Evolutionary conservation across 768 basidiomycete genomes (phyloP).

Genomic region (Polyporus arcularius): DNA sequence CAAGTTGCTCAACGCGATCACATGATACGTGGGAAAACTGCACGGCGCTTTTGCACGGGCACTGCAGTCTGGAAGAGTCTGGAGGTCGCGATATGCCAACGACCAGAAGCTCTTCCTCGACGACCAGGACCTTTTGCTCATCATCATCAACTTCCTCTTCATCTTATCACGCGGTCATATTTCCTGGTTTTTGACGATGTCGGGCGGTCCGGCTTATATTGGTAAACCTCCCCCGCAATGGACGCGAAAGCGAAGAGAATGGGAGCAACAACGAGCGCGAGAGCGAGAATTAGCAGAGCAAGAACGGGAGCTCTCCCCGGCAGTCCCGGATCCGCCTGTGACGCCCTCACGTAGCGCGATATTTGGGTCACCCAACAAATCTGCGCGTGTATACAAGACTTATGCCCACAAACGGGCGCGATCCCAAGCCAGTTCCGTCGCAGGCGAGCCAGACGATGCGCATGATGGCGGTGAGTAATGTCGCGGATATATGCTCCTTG

Average conservation of each 20-base stretch:
- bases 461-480: not conserved
- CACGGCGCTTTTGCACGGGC: too few species aligned
- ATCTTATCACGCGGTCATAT: too few species aligned
- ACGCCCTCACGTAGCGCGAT: not conserved
- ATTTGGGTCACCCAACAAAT: conserved; percentile 3
- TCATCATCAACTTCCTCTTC: too few species aligned
- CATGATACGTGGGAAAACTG: too few species aligned
- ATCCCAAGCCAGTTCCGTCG: not conserved
- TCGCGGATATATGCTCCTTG: too few species aligned
- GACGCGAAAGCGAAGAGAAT: conserved; percentile 1
- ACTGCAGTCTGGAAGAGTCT: too few species aligned
- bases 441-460: not conserved
- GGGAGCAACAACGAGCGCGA: too few species aligned
- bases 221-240: not conserved
- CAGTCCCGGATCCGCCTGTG: conserved; percentile 1
- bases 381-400: conserved; percentile 7
- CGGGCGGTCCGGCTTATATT: not conserved
- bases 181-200: too few species aligned
- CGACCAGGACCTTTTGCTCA: too few species aligned
- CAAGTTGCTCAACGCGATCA: too few species aligned
- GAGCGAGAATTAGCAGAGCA: not conserved
- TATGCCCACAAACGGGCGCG: conserved; percentile 13
- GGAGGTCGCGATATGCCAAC: too few species aligned
- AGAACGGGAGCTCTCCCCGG: conserved; percentile 11
- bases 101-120: too few species aligned